Evolutionary conservation across 176 grass and related monocot genomes (phyloP).

Genomic region (Avena insularis): DNA sequence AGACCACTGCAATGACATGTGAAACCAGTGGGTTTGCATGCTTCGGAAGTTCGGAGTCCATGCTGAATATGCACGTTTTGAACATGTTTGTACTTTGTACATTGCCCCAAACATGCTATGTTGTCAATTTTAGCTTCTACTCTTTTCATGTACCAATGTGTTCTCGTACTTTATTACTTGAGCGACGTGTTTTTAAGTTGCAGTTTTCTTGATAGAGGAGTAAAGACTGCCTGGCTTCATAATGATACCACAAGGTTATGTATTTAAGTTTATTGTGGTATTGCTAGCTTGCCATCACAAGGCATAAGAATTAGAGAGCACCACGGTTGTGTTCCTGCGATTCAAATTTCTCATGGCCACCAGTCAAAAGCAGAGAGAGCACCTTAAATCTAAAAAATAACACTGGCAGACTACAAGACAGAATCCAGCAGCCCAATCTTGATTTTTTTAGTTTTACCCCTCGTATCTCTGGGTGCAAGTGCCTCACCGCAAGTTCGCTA

Average conservation of each 20-base stretch:
- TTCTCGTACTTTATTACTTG: background rate
- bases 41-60: background rate
- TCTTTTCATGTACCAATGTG: background rate
- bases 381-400: background rate
- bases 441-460: no score
- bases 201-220: background rate
- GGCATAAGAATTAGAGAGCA: background rate
- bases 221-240: background rate
- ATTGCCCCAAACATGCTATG: background rate
- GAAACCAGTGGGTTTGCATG: background rate
- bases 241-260: background rate
- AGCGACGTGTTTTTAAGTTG: background rate
- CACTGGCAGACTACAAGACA: background rate
- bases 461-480: no score
- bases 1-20: background rate
- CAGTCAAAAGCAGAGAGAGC: background rate
- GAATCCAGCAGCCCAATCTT: background rate
- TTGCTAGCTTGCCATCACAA: background rate
- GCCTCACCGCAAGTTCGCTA: no score
- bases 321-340: background rate
- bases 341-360: background rate
- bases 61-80: constrained; percentile 9
- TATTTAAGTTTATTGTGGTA: background rate
- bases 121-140: background rate
- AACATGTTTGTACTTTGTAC: background rate